Evolutionary conservation across 2,329 filamentous ascomycete genomes (phyloP).

Genomic region (Colletotrichum sp.): DNA sequence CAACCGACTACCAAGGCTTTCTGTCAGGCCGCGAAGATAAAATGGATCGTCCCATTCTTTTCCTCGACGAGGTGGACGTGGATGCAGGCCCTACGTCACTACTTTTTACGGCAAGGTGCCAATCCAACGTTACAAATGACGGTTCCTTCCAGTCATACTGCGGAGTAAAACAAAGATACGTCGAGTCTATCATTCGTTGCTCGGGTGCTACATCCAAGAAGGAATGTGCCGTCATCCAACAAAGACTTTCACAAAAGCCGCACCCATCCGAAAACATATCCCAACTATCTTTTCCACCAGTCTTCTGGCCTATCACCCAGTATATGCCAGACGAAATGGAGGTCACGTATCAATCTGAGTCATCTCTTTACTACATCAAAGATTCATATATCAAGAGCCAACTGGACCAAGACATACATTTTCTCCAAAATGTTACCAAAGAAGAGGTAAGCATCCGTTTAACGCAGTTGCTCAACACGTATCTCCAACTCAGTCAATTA

Average conservation of each 20-base stretch:
- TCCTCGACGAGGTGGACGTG: neutral
- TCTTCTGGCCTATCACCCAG: neutral
- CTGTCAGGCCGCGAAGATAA: neutral
- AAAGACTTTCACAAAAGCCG: neutral
- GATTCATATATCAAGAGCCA: no score
- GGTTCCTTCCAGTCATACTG: neutral
- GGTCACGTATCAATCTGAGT: neutral
- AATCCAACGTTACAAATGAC: no score
- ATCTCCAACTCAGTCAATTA: fast-evolving
- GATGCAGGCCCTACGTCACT: neutral
- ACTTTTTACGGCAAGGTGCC: no score
- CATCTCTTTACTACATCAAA: neutral
- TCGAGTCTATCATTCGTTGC: neutral
- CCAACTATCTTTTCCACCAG: neutral
- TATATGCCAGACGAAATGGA: no score
- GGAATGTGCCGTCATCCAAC: neutral
- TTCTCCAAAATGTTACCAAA: neutral
- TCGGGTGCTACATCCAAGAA: fast-evolving
- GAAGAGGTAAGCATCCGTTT: neutral
- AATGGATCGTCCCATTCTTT: neutral
- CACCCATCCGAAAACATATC: neutral
- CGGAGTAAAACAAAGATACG: neutral
- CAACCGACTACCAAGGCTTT: neutral
- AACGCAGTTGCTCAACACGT: neutral
- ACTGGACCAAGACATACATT: neutral